Base-by-base conservation (phyloP, 1,284 basidiomycete genomes). In the Chiua sp. region DNA sequence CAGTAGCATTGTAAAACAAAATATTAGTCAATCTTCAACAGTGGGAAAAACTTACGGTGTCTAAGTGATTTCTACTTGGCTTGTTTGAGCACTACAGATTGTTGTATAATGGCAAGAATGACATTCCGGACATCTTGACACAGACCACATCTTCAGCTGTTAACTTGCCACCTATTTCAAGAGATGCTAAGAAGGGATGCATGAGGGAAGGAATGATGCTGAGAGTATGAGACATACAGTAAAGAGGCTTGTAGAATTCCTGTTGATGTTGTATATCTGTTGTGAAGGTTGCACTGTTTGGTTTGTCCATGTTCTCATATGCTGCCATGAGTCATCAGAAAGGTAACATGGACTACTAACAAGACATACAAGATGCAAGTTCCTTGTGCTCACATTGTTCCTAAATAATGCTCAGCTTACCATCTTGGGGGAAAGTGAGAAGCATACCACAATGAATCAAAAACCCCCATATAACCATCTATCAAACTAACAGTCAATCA, bases 381-480 rank as follows among this genome's bases (percentile, higher is more conserved):
- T 98, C 96, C 60, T 88, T 81, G 65, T 92, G 87, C 3, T 86
- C 87, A 74, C 97, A 98, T 69, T 96, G 94, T 70, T 93, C 91
- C 78, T 97, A 99, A 26, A 78, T 81, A 48, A 98, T 92, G 42
- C 83, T 80, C 56, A 85, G 82, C 68, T 94, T 87, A 57, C 90
- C 88, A 60, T 93, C 94, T 62, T 81, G 80, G 0, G 97, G 96
- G 26, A 96, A 79, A 66, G 92, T 88, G 26, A 99, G 87, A 48
- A 99, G 79, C 0, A 93, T 96, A 20, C 95, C 95, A 71, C 97
- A 99, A 61, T 88, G 98, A 51, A 98, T 82, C 30, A 98, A 82
- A 7, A 96, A 96, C 56, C 97, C 95, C 26, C 26, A 26, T 5
- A 26, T 87, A 65, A 37, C 51, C 48, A 49, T 55, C 23, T 23